Evolutionary conservation across 495 filamentous ascomycete genomes (phyloP), one percentile per base, ranked within the genome.

Genomic region (Terfezia claveryi): DNA sequence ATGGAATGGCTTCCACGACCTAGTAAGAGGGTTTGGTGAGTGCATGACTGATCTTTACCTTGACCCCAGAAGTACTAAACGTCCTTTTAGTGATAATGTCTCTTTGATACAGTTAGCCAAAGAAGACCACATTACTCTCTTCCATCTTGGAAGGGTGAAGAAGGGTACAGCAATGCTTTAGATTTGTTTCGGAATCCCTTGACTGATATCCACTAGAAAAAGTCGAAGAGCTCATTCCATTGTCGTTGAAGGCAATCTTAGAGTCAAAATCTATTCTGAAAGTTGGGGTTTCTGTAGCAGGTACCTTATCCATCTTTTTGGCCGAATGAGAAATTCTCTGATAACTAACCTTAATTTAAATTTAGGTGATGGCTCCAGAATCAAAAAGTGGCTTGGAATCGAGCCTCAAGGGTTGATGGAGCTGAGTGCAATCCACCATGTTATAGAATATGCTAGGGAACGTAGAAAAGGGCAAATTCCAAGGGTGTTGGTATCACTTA

Each of bases 71-170:
- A 32, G 27, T 32, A 5, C 27, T 32, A 32, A 32, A 32, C 27
- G 27, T 46, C 8, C 4, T 46, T 67, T 76, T 41, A 78, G 76
- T 56, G 69, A 70, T 44, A 85, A 89, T 57, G 74, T 89, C 4
- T 83, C 80, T 0, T 64, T 92, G 23, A 79, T 93, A 41, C 87
- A 94, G 66, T 56, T 94, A 17, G 87, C 87, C 8, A 85, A 79
- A 56, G 73, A 81, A 58, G 76, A 79, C 52, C 81, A 82, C n/a
- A 80, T 94, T 53, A 83, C 74, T 0, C 71, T 94, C 2, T 87
- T 92, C 61, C 87, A 94, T 57, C 66, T 93, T 44, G 80, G 84
- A 37, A 12, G 52, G 50, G 56, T 68, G 51, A 23, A 49, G 36
- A 27, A 58, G 49, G 52, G 38, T 37, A 49, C 14, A 32, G 36